Base-by-base conservation (phyloP, 768 basidiomycete species). In the Rhodotorula diobovata region DNA sequence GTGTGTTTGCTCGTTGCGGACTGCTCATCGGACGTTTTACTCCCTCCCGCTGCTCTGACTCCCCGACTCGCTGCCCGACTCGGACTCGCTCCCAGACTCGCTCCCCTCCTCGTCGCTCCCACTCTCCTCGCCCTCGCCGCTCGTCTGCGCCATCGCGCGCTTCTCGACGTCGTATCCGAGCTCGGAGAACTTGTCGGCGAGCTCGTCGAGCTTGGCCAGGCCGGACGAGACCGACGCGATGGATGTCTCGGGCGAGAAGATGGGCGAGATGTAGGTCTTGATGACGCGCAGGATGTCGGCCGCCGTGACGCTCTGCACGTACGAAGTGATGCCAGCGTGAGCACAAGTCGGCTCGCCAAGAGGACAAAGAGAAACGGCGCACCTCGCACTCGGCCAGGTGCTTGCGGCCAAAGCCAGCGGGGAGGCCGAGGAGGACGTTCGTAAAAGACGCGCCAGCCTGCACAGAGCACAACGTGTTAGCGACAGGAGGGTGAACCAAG, bases 381-480 rank as follows among this genome's bases (percentile, higher is more conserved):
- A 81, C 82, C 76, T 80, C 89, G 77, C 87, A 89, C 78, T 87
- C 86, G 75, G 88, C 85, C 56, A 95, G 83, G n/a, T 93, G 84
- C 63, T 88, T 85, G 35, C 90, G 83, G 76, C 89, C 88, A 77
- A 89, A 83, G 70, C 87, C 85, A 77, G 88, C 87, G 11, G 88
- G 82, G 18, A 97, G 86, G 43, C 88, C 89, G 78, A 90, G 91
- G n/a, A 99, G 83, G 0, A 88, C 91, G 81, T 98, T 94, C 41
- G 85, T 83, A 81, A 96, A 97, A 0, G 93, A 95, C 35, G 86
- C 84, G 50, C 86, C 79, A 1, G 93, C 92, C 91, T 93, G 76
- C 8, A 59, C 23, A 1, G 23, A 25, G 2, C 8, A 25, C 8
- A 25, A 28, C 6, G 25, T 23, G 45, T 46, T 43, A 43, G 10